Evolutionary conservation across 164 flowering plant species (phyloP).

Genomic region (Cinnamomum chago): DNA sequence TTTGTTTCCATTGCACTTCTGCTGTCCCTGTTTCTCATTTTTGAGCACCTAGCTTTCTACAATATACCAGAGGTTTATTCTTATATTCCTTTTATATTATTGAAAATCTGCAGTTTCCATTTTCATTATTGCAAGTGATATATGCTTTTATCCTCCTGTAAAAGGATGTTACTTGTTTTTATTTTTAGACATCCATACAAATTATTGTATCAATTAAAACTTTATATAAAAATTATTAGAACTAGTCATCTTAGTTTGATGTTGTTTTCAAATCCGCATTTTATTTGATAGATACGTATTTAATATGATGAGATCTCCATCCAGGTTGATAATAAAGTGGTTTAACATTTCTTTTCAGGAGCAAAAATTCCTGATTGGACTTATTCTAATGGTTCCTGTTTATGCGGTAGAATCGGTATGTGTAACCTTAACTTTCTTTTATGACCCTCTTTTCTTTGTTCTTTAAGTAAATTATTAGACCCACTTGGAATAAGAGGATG

Average conservation of each 20-base stretch:
- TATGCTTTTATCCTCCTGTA: background rate
- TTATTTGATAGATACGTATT: background rate
- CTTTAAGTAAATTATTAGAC: background rate
- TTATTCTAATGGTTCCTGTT: constrained; percentile 96
- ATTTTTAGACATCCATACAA: background rate
- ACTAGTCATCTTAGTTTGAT: background rate
- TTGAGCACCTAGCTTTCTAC: constrained; percentile 87
- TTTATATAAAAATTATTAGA: background rate
- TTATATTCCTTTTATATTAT: constrained; percentile 4
- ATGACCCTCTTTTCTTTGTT: background rate
- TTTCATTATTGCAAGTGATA: background rate
- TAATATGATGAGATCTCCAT: background rate
- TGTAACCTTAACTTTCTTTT: background rate
- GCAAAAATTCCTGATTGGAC: constrained; percentile 91
- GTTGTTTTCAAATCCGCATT: background rate
- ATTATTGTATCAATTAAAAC: background rate
- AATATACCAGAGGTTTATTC: constrained; percentile 87
- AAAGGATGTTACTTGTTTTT: background rate
- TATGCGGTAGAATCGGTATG: constrained; percentile 93
- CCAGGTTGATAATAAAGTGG: constrained; percentile 2
- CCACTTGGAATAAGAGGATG: background rate
- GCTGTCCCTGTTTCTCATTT: constrained; percentile 73
- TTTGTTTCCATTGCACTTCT: constrained; percentile 77
- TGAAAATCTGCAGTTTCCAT: background rate
- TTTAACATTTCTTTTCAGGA: constrained; percentile 54